These are phyloP conservation scores for Ceraceosorus bombacis DNA, from an alignment of 1,284 basidiomycete species.

Conservation along the genomic window DNA sequence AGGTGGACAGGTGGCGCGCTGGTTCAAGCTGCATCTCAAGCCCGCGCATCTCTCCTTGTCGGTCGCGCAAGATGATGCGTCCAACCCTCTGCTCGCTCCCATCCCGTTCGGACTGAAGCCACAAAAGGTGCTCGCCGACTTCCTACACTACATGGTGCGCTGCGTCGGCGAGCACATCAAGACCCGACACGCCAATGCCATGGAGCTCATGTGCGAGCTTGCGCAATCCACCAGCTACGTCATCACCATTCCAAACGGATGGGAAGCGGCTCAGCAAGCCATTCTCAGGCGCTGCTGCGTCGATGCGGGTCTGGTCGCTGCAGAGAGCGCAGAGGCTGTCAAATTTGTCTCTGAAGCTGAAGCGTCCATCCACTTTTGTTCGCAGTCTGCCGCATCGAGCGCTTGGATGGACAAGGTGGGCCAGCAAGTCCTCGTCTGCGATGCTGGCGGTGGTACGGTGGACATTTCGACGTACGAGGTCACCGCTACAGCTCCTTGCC, in stretches of 20 bases:
- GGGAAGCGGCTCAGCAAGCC: conserved; percentile 13
- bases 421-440: conserved; percentile 12
- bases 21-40: conserved; percentile 14
- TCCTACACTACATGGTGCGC: conserved; percentile 13
- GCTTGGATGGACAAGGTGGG: conserved; percentile 5
- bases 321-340: conserved; percentile 7
- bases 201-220: conserved; percentile 4
- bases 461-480: conserved; percentile 13
- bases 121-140: conserved; percentile 9
- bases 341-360: conserved; percentile 13
- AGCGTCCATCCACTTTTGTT: conserved; percentile 10
- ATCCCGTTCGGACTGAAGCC: conserved; percentile 11
- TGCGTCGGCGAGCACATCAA: conserved; percentile 12
- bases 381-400: conserved; percentile 4
- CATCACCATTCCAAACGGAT: conserved; percentile 14
- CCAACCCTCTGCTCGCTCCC: conserved; percentile 7
- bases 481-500: conserved; percentile 2
- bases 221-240: conserved; percentile 13
- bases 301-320: conserved; percentile 9
- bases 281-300: conserved; percentile 10
- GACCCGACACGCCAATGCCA: conserved; percentile 6
- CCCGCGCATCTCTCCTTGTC: conserved; percentile 8
- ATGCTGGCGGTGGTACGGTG: conserved; percentile 14
- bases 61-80: conserved; percentile 3
- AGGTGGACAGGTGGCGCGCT: conserved; percentile 10